Evolutionary conservation across 805 yeast genomes (phyloP).

Genomic region (Candida lessepsii): DNA sequence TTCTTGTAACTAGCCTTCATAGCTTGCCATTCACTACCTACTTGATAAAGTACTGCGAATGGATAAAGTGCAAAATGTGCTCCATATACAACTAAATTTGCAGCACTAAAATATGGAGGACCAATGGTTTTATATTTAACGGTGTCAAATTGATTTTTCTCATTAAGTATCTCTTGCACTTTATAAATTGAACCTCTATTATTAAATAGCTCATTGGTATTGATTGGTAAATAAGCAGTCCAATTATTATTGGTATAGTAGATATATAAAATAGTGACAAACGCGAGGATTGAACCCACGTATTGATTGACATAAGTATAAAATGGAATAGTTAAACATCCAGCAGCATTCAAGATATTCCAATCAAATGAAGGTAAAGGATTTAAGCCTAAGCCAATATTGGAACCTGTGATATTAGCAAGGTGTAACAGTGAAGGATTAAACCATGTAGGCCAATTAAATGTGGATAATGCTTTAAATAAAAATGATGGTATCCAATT

Average conservation of each 20-base stretch:
- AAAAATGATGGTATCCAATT: slow-evolving; percentile 43
- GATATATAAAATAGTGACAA: slow-evolving; percentile 29
- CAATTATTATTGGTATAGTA: slow-evolving; percentile 50
- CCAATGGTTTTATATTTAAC: slow-evolving; percentile 52
- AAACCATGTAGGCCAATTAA: slow-evolving; percentile 49
- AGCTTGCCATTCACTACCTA: slow-evolving; percentile 45
- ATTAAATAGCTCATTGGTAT: slow-evolving; percentile 51
- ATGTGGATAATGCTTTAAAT: slow-evolving; percentile 37
- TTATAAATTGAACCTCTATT: slow-evolving; percentile 50
- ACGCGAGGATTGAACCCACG: slow-evolving; percentile 35
- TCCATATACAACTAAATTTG: slow-evolving; percentile 57
- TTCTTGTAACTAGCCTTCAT: slow-evolving; percentile 38
- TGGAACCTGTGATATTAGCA: slow-evolving; percentile 38
- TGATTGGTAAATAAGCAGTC: slow-evolving; percentile 51
- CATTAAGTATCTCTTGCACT: slow-evolving; percentile 46
- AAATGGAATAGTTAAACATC: slow-evolving; percentile 43
- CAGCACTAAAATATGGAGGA: slow-evolving; percentile 67
- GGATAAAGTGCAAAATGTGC: slow-evolving; percentile 57
- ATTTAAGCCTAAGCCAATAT: slow-evolving; percentile 39
- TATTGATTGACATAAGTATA: slow-evolving; percentile 42
- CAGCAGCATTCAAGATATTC: slow-evolving; percentile 38
- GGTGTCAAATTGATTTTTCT: slow-evolving; percentile 44
- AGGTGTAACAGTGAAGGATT: slow-evolving; percentile 38
- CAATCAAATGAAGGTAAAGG: slow-evolving; percentile 45
- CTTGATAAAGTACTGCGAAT: slow-evolving; percentile 50